Percentiles rank a stretch among this genome's conserved stretches.
Evolutionary conservation across 305 asterid species (phyloP).

Genomic region (Nicotiana rustica): DNA sequence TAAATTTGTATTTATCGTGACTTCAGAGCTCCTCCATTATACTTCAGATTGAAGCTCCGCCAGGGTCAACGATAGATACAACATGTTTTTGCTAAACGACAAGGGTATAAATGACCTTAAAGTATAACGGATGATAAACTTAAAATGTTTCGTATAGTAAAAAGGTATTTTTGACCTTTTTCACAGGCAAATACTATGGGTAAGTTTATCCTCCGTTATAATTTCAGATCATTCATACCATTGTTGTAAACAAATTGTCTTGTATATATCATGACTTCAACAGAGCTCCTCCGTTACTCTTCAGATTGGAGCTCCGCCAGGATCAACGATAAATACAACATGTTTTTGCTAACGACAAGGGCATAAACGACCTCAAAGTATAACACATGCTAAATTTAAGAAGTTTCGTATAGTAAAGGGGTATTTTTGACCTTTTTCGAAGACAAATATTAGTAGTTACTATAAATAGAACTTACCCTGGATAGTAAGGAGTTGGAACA

Average conservation of each 20-base stretch:
- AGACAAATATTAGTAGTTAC: neutral
- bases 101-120: neutral
- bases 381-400: neutral
- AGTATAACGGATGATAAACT: neutral
- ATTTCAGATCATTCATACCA: no score
- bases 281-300: neutral
- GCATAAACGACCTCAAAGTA: neutral
- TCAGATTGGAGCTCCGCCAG: neutral
- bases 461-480: conserved; percentile 60
- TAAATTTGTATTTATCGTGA: neutral
- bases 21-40: neutral
- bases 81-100: neutral
- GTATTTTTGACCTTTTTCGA: neutral
- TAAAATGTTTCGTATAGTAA: no score
- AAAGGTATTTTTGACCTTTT: no score
- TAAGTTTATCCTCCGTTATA: no score
- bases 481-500: conserved; percentile 92
- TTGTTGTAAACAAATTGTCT: no score
- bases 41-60: neutral
- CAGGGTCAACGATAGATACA: neutral
- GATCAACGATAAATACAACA: neutral
- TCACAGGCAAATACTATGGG: no score
- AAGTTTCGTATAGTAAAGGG: neutral
- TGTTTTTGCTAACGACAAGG: neutral
- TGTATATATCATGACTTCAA: no score